phyloP scores from a whole-genome alignment of 2,329 filamentous ascomycete genomes.

The Escovopsis sp. region DNA sequence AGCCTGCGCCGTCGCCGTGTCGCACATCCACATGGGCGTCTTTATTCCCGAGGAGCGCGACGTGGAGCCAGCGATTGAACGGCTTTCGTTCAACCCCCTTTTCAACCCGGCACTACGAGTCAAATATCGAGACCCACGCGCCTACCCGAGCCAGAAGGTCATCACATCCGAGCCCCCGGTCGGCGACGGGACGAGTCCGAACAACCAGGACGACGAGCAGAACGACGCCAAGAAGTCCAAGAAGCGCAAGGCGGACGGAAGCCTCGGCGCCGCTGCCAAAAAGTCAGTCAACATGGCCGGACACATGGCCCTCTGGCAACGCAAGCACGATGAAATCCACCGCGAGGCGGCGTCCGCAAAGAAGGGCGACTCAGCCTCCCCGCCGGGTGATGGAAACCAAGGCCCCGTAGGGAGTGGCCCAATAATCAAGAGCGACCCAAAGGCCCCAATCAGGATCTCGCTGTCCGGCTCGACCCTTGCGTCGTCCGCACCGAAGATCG shows the following conservation, averaged over 20 bases:
- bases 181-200: conserved; percentile 11
- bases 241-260: conserved; percentile 38
- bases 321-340: conserved; percentile 27
- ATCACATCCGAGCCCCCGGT: conserved; percentile 38
- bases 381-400: neutral
- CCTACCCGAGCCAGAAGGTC: conserved; percentile 51
- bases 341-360: conserved; percentile 6
- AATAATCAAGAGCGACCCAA: conserved; percentile 7
- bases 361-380: neutral
- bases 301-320: conserved; percentile 31
- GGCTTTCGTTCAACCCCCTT: conserved; percentile 54
- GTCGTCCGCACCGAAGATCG: neutral
- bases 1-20: conserved; percentile 54
- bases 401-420: conserved; percentile 1
- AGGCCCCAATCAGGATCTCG: conserved; percentile 18
- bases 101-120: conserved; percentile 53
- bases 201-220: conserved; percentile 12
- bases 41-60: conserved; percentile 60
- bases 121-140: conserved; percentile 63
- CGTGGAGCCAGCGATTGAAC: conserved; percentile 37
- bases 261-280: conserved; percentile 17
- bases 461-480: conserved; percentile 9
- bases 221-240: conserved; percentile 28
- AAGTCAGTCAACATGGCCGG: conserved; percentile 27
- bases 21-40: conserved; percentile 71